Conservation (phyloP, 495 filamentous ascomycete genomes). For the Podospora conica region DNA sequence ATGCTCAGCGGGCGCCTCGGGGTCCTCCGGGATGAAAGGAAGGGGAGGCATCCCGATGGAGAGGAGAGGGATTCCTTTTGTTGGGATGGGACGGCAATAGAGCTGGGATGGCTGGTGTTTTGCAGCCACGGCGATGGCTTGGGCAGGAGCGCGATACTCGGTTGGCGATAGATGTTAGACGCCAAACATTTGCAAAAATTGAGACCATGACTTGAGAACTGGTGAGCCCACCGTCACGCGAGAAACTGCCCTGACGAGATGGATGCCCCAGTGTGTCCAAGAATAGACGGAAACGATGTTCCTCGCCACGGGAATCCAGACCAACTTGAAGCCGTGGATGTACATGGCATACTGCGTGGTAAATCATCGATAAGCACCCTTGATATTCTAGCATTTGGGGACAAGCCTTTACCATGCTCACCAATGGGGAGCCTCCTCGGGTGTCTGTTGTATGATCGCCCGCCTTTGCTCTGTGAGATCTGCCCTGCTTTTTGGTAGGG, state of each 20-base stretch:
- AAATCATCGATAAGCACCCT: background rate
- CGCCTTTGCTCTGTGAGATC: background rate
- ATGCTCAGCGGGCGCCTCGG: no score
- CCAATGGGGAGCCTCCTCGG: background rate
- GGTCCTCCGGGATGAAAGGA: background rate
- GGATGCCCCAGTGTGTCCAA: background rate
- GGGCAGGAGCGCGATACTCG: background rate
- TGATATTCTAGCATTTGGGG: background rate
- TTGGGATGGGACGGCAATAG: background rate
- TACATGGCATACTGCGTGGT: background rate
- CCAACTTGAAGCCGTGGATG: background rate
- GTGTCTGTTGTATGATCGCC: background rate
- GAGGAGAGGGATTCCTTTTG: background rate
- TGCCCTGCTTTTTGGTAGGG: background rate
- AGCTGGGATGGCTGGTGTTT: background rate
- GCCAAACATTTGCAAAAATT: background rate
- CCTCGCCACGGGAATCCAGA: no score
- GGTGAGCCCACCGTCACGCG: background rate
- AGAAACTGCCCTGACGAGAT: background rate
- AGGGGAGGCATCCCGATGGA: background rate
- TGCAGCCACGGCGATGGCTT: background rate
- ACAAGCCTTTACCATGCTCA: background rate
- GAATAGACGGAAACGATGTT: no score
- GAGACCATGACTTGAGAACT: background rate
- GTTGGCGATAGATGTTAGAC: background rate